Conservation (phyloP, 2,329 filamentous ascomycete genomes). For the Colletotrichum neosansevieriae region DNA sequence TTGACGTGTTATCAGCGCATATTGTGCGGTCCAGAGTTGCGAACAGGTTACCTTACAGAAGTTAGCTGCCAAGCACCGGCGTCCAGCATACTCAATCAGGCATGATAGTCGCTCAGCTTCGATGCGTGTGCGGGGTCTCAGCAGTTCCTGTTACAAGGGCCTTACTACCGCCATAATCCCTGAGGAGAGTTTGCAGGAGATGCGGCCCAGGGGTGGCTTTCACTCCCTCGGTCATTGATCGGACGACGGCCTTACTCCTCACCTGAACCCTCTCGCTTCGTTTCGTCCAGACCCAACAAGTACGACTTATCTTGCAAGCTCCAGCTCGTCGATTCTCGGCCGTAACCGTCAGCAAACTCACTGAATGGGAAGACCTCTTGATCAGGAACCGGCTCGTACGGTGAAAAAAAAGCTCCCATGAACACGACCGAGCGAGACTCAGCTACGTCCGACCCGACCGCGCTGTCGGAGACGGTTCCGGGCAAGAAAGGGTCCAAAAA, state of each 20-base stretch:
- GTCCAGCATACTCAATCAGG: neutral
- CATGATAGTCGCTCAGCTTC: slow-evolving; percentile 14
- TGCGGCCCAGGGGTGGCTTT: slow-evolving; percentile 4
- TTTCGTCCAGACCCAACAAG: neutral
- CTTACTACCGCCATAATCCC: slow-evolving; percentile 15
- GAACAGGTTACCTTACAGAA: neutral
- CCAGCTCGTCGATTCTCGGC: no score
- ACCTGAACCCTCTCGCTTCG: slow-evolving; percentile 8
- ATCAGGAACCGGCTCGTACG: neutral
- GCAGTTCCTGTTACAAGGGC: slow-evolving; percentile 14
- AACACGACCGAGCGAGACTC: slow-evolving; percentile 20
- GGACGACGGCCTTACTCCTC: slow-evolving; percentile 25
- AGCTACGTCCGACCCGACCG: slow-evolving; percentile 12
- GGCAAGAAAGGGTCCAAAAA: slow-evolving; percentile 45
- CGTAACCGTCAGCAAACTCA: neutral
- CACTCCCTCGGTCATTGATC: slow-evolving; percentile 21
- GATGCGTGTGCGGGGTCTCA: slow-evolving; percentile 28
- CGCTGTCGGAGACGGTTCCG: slow-evolving; percentile 8
- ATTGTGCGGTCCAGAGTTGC: neutral
- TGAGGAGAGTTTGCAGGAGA: slow-evolving; percentile 18
- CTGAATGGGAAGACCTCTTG: slow-evolving; percentile 7
- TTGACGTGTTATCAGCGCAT: neutral
- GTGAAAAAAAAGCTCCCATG: slow-evolving; percentile 11
- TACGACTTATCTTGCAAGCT: neutral
- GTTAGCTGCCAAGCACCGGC: neutral